phyloP scores from a whole-genome alignment of 768 basidiomycete genomes.

The Rhizopogon vesiculosus region DNA sequence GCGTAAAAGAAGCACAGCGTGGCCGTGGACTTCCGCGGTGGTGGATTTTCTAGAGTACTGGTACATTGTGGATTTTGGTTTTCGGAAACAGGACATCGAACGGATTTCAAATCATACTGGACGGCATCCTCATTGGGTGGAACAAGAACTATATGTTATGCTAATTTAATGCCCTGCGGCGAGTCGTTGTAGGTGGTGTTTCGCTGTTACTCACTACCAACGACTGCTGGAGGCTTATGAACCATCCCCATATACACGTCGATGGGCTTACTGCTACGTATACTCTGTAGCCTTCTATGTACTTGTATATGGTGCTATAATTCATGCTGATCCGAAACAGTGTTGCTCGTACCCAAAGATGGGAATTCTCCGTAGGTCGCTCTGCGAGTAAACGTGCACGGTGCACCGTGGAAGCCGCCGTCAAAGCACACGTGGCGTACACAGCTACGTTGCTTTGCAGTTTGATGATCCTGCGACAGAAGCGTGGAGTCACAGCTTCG shows the following conservation, averaged over 20 bases:
- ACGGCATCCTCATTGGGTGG: background rate
- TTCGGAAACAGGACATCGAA: background rate
- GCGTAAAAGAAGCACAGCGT: slow-evolving; percentile 12
- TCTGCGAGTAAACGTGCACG: too few relatives aligned
- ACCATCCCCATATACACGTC: background rate
- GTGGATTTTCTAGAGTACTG: slow-evolving; percentile 21
- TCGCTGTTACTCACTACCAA: background rate
- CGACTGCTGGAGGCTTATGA: slow-evolving; percentile 1
- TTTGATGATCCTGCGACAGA: too few relatives aligned
- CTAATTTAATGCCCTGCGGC: background rate
- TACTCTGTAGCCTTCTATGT: background rate
- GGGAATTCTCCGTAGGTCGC: too few relatives aligned
- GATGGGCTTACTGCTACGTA: slow-evolving; percentile 1
- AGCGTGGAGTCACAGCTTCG: too few relatives aligned
- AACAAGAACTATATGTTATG: slow-evolving; percentile 1
- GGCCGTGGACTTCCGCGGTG: slow-evolving; percentile 27
- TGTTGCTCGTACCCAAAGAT: too few relatives aligned
- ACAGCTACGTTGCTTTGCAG: too few relatives aligned
- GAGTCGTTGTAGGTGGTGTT: too few relatives aligned
- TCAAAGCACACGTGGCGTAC: too few relatives aligned
- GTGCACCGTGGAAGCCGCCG: too few relatives aligned
- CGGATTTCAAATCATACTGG: background rate
- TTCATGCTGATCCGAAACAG: background rate
- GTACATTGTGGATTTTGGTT: background rate
- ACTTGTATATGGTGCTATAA: background rate